Percentiles rank a stretch among this genome's conserved stretches.
phyloP scores from a whole-genome alignment of 352 stramenopile genomes.

The Phytophthora citricola region DNA sequence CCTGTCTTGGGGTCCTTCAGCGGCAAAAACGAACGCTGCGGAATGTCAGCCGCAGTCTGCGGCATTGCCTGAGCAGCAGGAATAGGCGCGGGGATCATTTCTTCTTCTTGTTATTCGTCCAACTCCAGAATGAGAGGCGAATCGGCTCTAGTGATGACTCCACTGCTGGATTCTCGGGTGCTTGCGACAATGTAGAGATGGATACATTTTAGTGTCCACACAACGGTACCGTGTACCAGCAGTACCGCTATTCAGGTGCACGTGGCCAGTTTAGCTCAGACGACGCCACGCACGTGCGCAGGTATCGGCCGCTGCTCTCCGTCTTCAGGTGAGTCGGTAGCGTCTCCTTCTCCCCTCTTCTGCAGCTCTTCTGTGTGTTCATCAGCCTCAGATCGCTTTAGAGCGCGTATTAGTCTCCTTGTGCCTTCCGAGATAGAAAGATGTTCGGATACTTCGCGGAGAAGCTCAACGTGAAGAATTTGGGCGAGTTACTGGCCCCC shows the following conservation, averaged over 20 bases:
- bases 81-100: conserved; percentile 33
- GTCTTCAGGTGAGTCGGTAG: conserved; percentile 15
- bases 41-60: conserved; percentile 40
- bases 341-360: neutral
- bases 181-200: conserved; percentile 9
- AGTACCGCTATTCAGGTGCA: conserved; percentile 7
- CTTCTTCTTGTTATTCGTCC: conserved; percentile 3
- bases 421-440: neutral
- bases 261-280: conserved; percentile 21
- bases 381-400: conserved; percentile 14
- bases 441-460: conserved; percentile 92
- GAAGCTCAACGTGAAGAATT: conserved; percentile 90
- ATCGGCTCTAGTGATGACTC: conserved; percentile 1
- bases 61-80: conserved; percentile 29
- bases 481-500: conserved; percentile 88
- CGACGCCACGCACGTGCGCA: conserved; percentile 8
- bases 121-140: conserved; percentile 4
- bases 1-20: conserved; percentile 25
- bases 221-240: neutral
- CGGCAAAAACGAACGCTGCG: conserved; percentile 24
- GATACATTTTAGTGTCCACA: conserved; percentile 12
- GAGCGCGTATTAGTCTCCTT: neutral
- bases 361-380: conserved; percentile 8
- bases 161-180: conserved; percentile 10
- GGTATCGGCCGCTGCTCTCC: neutral